phyloP scores from a whole-genome alignment of 176 grass and related monocot species.

The Guadua angustifolia region DNA sequence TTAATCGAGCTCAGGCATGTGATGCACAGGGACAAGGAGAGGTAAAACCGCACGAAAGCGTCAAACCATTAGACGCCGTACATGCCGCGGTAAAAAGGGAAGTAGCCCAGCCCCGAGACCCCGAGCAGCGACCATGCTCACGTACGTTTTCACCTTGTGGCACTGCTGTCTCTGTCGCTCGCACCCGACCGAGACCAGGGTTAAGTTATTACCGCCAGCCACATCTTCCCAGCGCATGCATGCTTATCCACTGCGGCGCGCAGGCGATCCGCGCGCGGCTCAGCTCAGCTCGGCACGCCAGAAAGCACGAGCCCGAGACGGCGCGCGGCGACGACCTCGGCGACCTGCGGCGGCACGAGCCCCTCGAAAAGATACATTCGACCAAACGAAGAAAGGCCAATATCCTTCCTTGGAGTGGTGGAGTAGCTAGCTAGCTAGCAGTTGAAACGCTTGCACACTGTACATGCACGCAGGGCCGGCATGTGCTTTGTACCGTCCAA shows the following conservation, averaged over 20 bases:
- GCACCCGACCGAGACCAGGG: neutral
- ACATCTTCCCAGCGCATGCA: no score
- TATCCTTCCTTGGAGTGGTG: neutral
- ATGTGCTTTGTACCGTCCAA: conserved; percentile 30
- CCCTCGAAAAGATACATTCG: neutral
- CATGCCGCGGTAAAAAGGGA: neutral
- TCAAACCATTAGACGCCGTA: neutral
- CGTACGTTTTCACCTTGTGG: neutral
- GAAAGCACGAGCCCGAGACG: neutral
- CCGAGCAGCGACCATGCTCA: neutral
- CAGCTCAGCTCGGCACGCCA: neutral
- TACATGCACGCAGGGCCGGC: neutral
- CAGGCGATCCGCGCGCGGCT: neutral
- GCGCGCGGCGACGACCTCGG: neutral
- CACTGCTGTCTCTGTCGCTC: neutral
- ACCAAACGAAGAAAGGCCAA: neutral
- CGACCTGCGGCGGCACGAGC: neutral
- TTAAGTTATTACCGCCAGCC: neutral
- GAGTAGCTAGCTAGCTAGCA: neutral
- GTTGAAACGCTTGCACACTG: neutral
- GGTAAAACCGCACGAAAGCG: neutral
- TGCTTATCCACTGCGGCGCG: neutral
- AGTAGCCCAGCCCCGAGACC: no score
- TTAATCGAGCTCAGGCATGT: neutral
- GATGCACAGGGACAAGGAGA: neutral